phyloP scores from a whole-genome alignment of 2,329 filamentous ascomycete species.

The Diplodia intermedia region DNA sequence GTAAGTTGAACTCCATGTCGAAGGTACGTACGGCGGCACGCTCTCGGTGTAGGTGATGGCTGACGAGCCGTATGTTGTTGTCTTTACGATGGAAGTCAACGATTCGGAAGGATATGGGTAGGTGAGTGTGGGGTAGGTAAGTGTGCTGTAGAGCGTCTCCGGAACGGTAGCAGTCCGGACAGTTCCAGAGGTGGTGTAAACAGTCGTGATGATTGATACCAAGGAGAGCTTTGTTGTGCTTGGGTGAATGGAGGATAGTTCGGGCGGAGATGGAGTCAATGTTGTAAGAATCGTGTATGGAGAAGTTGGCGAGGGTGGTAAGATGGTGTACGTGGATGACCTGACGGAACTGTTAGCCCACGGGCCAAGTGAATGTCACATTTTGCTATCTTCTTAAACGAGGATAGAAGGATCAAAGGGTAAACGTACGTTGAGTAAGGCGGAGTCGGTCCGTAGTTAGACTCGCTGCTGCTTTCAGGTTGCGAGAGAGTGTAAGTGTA shows the following conservation, averaged over 20 bases:
- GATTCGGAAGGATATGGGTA: too few relatives aligned
- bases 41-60: too few relatives aligned
- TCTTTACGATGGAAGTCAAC: not conserved
- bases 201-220: too few relatives aligned
- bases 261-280: not conserved
- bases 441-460: not conserved
- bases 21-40: too few relatives aligned
- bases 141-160: too few relatives aligned
- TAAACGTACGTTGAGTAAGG: not conserved
- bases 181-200: too few relatives aligned
- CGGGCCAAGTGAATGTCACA: too few relatives aligned
- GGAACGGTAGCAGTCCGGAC: too few relatives aligned
- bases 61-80: not conserved
- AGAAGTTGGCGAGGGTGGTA: conserved; percentile 7
- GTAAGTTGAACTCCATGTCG: too few relatives aligned
- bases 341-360: too few relatives aligned
- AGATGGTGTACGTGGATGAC: not conserved
- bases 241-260: not conserved
- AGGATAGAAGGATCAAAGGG: not conserved
- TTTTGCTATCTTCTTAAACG: not conserved
- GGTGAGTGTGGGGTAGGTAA: too few relatives aligned
- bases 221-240: not conserved
- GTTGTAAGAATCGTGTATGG: conserved; percentile 12
- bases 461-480: too few relatives aligned
- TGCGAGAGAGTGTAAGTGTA: not conserved